These are phyloP conservation scores for Calonectria naviculata DNA, from an alignment of 2,329 filamentous ascomycete species.

Conservation along the genomic window DNA sequence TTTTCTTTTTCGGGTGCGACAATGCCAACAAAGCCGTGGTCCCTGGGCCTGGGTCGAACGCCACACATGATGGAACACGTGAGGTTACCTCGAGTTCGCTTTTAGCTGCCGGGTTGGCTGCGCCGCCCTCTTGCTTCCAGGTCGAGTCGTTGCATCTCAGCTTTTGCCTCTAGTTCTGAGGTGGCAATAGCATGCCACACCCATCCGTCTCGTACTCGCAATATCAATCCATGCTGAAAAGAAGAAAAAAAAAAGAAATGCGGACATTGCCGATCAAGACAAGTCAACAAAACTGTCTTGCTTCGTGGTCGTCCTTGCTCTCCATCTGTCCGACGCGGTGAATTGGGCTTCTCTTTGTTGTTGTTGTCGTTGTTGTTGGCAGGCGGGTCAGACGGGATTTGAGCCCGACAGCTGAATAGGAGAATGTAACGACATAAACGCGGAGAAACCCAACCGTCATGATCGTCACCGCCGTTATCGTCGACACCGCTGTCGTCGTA, in stretches of 20 bases:
- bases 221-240: neutral
- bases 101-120: neutral
- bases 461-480: neutral
- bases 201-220: neutral
- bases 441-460: conserved; percentile 1
- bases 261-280: neutral
- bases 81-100: conserved; percentile 3
- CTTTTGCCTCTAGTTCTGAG: conserved; percentile 4
- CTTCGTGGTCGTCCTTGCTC: neutral
- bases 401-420: neutral
- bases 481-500: neutral
- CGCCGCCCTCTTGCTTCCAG: neutral
- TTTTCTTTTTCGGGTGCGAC: neutral
- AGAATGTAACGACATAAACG: neutral
- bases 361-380: too few relatives aligned
- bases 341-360: neutral
- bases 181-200: conserved; percentile 10
- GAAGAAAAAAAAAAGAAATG: neutral
- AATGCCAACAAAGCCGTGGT: neutral
- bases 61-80: conserved; percentile 3
- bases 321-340: neutral
- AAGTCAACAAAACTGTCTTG: conserved; percentile 2
- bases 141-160: neutral
- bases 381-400: neutral
- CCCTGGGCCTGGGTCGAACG: neutral